These are phyloP conservation scores for Globisporangium spinosum DNA, from an alignment of 352 stramenopile species.

Conservation along the genomic window DNA sequence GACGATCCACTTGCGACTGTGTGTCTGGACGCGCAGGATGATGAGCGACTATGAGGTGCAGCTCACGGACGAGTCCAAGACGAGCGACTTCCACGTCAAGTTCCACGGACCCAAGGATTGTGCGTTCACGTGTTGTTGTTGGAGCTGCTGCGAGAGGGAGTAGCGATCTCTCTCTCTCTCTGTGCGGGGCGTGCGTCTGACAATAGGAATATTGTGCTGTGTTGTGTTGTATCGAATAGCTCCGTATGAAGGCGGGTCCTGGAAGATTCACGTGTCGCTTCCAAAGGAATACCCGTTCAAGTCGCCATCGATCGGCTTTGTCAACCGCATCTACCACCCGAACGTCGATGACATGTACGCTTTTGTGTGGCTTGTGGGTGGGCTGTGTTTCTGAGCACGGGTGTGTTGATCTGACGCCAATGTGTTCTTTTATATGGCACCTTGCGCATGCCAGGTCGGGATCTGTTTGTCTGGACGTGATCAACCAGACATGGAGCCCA, in stretches of 20 bases:
- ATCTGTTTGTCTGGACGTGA: slow-evolving; percentile 92
- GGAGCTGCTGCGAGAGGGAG: not conserved
- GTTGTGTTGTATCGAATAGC: slow-evolving; percentile 30
- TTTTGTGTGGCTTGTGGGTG: not conserved
- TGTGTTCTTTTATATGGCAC: not conserved
- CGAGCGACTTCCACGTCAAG: slow-evolving; percentile 82
- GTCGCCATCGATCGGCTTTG: slow-evolving; percentile 91
- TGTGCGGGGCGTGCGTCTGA: not conserved
- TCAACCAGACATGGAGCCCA: slow-evolving; percentile 94
- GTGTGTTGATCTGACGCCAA: slow-evolving; percentile 4
- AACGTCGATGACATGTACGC: slow-evolving; percentile 91
- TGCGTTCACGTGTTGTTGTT: slow-evolving; percentile 25
- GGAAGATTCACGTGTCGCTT: slow-evolving; percentile 92
- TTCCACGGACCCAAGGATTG: slow-evolving; percentile 84
- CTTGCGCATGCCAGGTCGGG: slow-evolving; percentile 55
- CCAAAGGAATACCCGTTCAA: slow-evolving; percentile 93
- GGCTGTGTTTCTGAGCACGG: not conserved
- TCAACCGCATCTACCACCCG: slow-evolving; percentile 92
- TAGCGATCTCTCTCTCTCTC: not conserved
- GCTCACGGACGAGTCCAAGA: slow-evolving; percentile 79
- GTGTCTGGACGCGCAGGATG: slow-evolving; percentile 50
- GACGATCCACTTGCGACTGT: not conserved
- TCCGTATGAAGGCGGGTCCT: slow-evolving; percentile 89
- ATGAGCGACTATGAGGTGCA: slow-evolving; percentile 90
- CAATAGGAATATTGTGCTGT: not conserved